Conservation (phyloP, 164 flowering plant genomes). For the Magnolia officinalis region DNA sequence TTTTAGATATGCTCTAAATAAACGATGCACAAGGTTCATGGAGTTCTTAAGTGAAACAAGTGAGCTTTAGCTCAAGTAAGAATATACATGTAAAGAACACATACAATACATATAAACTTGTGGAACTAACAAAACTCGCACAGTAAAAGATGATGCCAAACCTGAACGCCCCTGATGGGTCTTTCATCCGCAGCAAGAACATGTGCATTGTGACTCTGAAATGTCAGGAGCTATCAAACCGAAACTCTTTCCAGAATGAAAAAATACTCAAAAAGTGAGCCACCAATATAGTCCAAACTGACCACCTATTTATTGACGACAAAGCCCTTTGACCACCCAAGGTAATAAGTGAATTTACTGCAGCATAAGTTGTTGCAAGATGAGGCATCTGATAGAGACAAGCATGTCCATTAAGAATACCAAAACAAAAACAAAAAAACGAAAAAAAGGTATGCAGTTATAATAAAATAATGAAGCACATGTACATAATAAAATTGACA, state of each 20-base stretch:
- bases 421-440: not conserved
- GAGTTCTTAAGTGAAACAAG: too few species aligned
- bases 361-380: constrained; percentile 97
- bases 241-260: not conserved
- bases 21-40: too few species aligned
- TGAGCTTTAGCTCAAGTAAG: too few species aligned
- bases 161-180: constrained; percentile 83
- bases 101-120: too few species aligned
- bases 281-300: constrained; percentile 19
- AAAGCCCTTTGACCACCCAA: constrained; percentile 68
- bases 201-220: constrained; percentile 55
- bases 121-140: too few species aligned
- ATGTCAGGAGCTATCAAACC: constrained; percentile 13
- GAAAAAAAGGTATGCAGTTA: not conserved
- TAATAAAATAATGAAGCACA: not conserved
- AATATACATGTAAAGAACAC: too few species aligned
- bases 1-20: too few species aligned
- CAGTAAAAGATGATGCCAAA: constrained; percentile 12
- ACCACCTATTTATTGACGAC: constrained; percentile 90
- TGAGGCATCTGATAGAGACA: constrained; percentile 70
- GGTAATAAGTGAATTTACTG: constrained; percentile 83
- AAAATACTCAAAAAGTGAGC: not conserved
- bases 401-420: constrained; percentile 1
- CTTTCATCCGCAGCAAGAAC: constrained; percentile 79
- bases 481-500: not conserved